Evolutionary conservation across 1,139 yeast genomes (phyloP), one percentile per base, ranked within the genome.

Genomic region (Starmera stellimalicola): DNA sequence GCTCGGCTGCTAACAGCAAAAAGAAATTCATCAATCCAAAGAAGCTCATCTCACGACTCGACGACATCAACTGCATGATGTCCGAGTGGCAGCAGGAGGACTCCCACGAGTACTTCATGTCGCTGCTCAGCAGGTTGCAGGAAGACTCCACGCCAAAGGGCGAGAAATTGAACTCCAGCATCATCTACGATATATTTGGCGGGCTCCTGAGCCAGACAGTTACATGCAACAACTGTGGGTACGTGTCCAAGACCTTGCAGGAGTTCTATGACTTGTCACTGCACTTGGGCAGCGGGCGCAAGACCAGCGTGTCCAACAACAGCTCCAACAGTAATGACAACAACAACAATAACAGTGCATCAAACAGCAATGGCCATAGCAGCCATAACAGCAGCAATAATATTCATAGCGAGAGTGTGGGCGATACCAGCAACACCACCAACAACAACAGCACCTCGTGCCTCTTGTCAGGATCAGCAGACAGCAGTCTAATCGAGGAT

Each of bases 41-140:
- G 46, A 74, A 71, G 47, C 65, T 88, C 46, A 78, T 87, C 36
- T 67, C 68, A 34, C 66, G 91, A 41, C 62, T 88, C 37, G 83
- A 73, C 34, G 95, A 85, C 47, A 85, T 88, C 48, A 88, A 88
- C 56, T 85, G 95, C 53, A 81, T 84, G 93, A 85, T 88, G 95
- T 77, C 88, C 27, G 91, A 79, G 54, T 87, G 95, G 95, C 88
- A 85, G 56, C 98, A 91, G 57, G 97, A 91, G 58, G 99, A 91
- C 56, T 82, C 95, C 1, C 99, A 91, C 57, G 99, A 91, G 57
- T 91, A 88, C 58, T 84, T 78, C 54, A 87, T 88, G 95, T 82
- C 94, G 14, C 63, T 88, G 40, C 69, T 88, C 68, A 77, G 93
- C 8, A 63, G 95, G 36, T 61, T 88, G 37, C 97, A 88, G 57